Evolutionary conservation across 352 stramenopile genomes (phyloP).

Genomic region (Phytophthora parvispora): DNA sequence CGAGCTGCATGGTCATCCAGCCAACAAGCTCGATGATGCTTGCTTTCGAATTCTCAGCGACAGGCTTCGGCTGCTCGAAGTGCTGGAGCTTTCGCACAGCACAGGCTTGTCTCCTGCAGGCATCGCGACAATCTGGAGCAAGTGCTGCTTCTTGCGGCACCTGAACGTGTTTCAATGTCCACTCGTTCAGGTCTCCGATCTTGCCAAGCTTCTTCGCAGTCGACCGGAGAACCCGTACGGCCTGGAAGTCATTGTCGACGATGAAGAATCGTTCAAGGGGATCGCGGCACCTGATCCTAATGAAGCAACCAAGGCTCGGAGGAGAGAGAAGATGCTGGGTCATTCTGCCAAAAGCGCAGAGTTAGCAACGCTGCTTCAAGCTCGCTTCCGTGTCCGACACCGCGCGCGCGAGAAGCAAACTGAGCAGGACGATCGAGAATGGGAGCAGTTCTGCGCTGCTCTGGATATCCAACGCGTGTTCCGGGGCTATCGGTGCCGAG

Average conservation of each 20-base stretch:
- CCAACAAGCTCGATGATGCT: slow-evolving; percentile 43
- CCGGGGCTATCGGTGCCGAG: slow-evolving; percentile 53
- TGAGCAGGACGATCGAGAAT: slow-evolving; percentile 37
- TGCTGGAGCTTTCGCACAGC: slow-evolving; percentile 49
- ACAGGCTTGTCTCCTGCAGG: slow-evolving; percentile 34
- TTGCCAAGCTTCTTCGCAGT: slow-evolving; percentile 37
- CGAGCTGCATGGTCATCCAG: slow-evolving; percentile 36
- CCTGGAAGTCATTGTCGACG: slow-evolving; percentile 68
- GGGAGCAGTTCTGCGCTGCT: slow-evolving; percentile 59
- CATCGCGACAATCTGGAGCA: slow-evolving; percentile 38
- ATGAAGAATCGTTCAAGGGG: slow-evolving; percentile 44
- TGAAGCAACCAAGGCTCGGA: slow-evolving; percentile 40
- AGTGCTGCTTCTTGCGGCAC: slow-evolving; percentile 53
- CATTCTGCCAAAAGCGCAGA: slow-evolving; percentile 25
- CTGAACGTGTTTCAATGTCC: slow-evolving; percentile 61
- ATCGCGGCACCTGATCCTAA: slow-evolving; percentile 52
- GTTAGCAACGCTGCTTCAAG: slow-evolving; percentile 54
- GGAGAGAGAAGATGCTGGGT: slow-evolving; percentile 38
- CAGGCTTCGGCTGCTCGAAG: slow-evolving; percentile 47
- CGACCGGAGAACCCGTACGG: slow-evolving; percentile 58
- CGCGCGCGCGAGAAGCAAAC: slow-evolving; percentile 32
- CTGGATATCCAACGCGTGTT: slow-evolving; percentile 71
- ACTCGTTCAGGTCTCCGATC: slow-evolving; percentile 34
- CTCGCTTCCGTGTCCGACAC: slow-evolving; percentile 46
- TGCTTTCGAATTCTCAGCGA: slow-evolving; percentile 38